Conservation (phyloP, 768 basidiomycete species). For the Tylopilus intermedius region DNA sequence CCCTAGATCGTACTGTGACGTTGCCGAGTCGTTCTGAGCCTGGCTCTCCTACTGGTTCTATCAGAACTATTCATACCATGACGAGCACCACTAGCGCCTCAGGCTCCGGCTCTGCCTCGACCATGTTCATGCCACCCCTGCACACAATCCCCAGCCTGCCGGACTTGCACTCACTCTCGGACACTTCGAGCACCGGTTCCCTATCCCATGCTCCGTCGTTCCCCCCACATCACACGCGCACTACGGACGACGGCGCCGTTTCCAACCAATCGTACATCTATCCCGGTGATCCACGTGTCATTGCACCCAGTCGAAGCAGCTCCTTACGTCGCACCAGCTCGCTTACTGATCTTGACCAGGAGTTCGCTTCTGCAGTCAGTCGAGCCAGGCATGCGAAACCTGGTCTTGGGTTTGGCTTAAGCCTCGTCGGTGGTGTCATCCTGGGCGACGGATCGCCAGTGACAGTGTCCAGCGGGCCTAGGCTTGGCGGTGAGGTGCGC, state of each 20-base stretch:
- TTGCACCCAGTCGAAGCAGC: constrained; percentile 60
- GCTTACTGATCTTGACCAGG: constrained; percentile 69
- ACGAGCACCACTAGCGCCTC: constrained; percentile 41
- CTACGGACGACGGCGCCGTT: constrained; percentile 71
- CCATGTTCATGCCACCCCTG: constrained; percentile 75
- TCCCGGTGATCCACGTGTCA: constrained; percentile 67
- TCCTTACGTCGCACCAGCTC: constrained; percentile 64
- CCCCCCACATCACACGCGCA: constrained; percentile 56
- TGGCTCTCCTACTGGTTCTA: constrained; percentile 51
- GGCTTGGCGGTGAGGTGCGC: constrained; percentile 38
- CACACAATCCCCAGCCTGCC: constrained; percentile 66
- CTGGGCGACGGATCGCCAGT: constrained; percentile 58
- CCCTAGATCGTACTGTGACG: constrained; percentile 60
- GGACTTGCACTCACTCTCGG: constrained; percentile 49
- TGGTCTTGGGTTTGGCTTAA: constrained; percentile 41
- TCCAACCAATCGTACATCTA: constrained; percentile 63
- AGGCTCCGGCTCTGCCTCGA: constrained; percentile 55
- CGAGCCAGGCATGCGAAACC: constrained; percentile 39
- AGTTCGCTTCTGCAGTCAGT: constrained; percentile 42
- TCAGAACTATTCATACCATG: constrained; percentile 64
- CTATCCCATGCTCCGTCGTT: constrained; percentile 44
- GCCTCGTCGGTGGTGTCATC: constrained; percentile 37
- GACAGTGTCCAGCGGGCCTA: constrained; percentile 65
- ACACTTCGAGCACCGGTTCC: constrained; percentile 35
- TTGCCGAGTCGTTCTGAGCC: constrained; percentile 41